Evolutionary conservation across 1,139 yeast genomes (phyloP), one percentile per base, ranked within the genome.

Genomic region (Tardiomyces blankii): DNA sequence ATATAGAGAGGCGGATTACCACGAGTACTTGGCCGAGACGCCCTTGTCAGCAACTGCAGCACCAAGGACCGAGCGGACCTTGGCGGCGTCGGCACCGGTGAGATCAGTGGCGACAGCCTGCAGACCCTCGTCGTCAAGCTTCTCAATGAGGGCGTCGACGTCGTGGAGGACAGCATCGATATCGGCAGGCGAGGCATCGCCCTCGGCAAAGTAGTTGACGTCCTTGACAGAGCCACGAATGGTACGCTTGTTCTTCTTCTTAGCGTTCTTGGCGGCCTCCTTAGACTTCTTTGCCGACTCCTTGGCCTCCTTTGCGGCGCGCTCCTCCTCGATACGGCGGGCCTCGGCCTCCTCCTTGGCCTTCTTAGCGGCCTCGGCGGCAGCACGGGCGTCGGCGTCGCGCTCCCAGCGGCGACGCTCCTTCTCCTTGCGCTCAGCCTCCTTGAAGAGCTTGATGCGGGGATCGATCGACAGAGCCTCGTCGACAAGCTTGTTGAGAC

Each of bases 331-430:
- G 66, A 82, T 94, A 48, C 85, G 87, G 59, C 82, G 85, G 61
- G 76, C 78, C 63, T 85, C 96, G 54, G 83, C 95, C 54, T 85
- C 95, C 56, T 86, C 94, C 68, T 80, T 81, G 59, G 82, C 84
- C 60, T 78, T 78, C 57, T 75, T 74, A 44, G 88, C 93, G 62
- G 82, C 93, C 65, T 80, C 91, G 49, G 95, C 96, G 52, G 91
- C 97, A 65, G 88, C 83, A 75, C 97, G 85, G 41, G 95, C 80
- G 57, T 96, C 97, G 47, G 97, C 95, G 67, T 89, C 98, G 67
- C 82, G 84, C 67, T 91, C 98, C 97, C 97, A 89, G 70, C 89
- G 91, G 76, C 76, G 80, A 68, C 80, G 81, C 63, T 86, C 98
- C 75, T 89, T 91, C 66, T 86, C 97, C 68, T 82, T 82, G 79